phyloP scores from a whole-genome alignment of 441 rosid species.

The Melianthus villosus region DNA sequence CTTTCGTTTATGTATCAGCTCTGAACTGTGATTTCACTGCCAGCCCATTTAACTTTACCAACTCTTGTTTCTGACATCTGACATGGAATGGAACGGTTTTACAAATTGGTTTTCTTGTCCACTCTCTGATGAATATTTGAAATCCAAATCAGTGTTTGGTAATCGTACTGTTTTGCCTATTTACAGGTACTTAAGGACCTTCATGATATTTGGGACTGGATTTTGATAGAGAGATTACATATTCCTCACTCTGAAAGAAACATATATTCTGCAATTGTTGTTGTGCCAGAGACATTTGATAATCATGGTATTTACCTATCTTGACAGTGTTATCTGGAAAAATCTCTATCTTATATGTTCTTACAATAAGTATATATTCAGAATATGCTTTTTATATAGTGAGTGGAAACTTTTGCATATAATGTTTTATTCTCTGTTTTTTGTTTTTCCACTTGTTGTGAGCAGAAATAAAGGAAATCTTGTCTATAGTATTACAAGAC shows the following conservation, averaged over 20 bases:
- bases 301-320: constrained; percentile 39
- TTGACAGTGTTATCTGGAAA: background rate
- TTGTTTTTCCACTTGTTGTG: constrained; percentile 13
- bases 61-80: background rate
- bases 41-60: background rate
- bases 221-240: constrained; percentile 49
- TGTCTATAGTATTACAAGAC: constrained; percentile 61
- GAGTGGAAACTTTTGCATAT: no score
- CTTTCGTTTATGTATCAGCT: background rate
- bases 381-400: no score
- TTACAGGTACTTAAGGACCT: constrained; percentile 76
- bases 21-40: background rate
- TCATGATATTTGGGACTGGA: constrained; percentile 76
- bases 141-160: background rate
- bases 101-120: background rate
- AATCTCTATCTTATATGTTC: background rate
- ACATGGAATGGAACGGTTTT: background rate
- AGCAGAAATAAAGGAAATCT: constrained; percentile 80
- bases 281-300: constrained; percentile 71
- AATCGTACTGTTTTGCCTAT: constrained; percentile 2
- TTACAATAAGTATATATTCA: no score
- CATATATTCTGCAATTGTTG: constrained; percentile 59
- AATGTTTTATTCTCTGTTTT: constrained; percentile 3
- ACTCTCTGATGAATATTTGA: background rate
- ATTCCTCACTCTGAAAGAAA: constrained; percentile 42